phyloP scores from a whole-genome alignment of 1,284 basidiomycete genomes.

The Flammula alnicola region DNA sequence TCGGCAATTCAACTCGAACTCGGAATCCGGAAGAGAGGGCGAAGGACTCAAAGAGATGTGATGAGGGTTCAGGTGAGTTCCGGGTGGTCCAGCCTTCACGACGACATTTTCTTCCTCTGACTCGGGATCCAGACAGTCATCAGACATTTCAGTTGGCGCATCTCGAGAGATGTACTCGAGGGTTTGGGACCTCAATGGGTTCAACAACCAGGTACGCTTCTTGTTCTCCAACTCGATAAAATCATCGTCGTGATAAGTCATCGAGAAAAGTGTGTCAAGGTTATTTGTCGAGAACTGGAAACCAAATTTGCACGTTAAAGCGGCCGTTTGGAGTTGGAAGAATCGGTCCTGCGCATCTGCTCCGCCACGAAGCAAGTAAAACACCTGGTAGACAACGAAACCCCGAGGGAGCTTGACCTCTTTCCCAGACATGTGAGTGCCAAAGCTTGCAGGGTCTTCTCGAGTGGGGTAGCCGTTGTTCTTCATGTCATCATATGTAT shows the following conservation, averaged over 20 bases:
- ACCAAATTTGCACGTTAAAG: constrained; percentile 2
- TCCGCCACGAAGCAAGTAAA: constrained; percentile 25
- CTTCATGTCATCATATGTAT: constrained; percentile 22
- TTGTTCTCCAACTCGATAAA: not conserved
- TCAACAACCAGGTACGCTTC: constrained; percentile 11
- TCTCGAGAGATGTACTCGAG: constrained; percentile 14
- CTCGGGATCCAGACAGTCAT: not conserved
- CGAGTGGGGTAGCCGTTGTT: constrained; percentile 10
- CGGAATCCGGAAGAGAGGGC: constrained; percentile 15
- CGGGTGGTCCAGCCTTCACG: not conserved
- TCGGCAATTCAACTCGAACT: constrained; percentile 19
- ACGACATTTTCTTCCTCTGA: not conserved
- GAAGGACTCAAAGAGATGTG: not conserved
- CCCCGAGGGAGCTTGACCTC: constrained; percentile 12
- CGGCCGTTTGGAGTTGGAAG: constrained; percentile 3
- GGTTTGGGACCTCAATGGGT: not conserved
- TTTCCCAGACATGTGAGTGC: constrained; percentile 17
- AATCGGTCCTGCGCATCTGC: constrained; percentile 16
- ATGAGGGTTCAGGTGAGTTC: not conserved
- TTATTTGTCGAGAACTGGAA: not conserved
- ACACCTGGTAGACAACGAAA: constrained; percentile 6
- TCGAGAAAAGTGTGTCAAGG: not conserved
- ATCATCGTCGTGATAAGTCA: not conserved
- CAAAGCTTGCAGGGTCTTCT: constrained; percentile 1
- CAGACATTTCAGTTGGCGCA: not conserved